Percentiles rank a stretch among this genome's conserved stretches.
phyloP scores from a whole-genome alignment of 2,329 filamentous ascomycete genomes.

The Botrytis squamosa region DNA sequence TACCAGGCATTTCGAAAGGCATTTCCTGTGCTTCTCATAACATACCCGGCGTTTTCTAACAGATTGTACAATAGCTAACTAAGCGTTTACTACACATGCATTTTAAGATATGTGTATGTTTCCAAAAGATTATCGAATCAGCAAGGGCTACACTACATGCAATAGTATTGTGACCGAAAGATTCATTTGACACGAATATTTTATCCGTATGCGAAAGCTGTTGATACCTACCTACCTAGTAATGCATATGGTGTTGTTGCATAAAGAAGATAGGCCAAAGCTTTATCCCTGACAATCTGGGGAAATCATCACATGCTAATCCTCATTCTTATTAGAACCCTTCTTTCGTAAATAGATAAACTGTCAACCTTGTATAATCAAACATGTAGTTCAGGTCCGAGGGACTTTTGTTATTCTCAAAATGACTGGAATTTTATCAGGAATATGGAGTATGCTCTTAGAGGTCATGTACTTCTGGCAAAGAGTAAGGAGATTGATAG shows the following conservation, averaged over 20 bases:
- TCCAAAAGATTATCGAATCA: not conserved
- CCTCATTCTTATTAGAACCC: constrained; percentile 11
- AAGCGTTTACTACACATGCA: not conserved
- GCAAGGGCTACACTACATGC: not conserved
- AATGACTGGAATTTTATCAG: constrained; percentile 38
- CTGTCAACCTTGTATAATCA: not conserved
- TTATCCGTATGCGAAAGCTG: not conserved
- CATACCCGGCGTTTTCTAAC: constrained; percentile 10
- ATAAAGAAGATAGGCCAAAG: constrained; percentile 12
- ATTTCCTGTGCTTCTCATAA: constrained; percentile 4
- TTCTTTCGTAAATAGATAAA: not conserved
- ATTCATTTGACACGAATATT: not conserved
- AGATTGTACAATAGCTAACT: constrained; percentile 17
- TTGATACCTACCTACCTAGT: not conserved
- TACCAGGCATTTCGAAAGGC: constrained; percentile 5
- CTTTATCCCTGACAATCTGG: constrained; percentile 20
- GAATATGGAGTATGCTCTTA: constrained; percentile 57
- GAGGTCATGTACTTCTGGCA: constrained; percentile 65
- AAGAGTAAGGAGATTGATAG: constrained; percentile 44
- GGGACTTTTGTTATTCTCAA: constrained; percentile 10
- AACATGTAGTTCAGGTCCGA: not conserved
- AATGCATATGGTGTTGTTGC: not conserved
- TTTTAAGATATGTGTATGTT: not conserved
- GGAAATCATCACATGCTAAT: constrained; percentile 22
- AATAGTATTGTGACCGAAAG: not conserved